Base-by-base conservation (phyloP, 306 rosid species). In the Acacia melanoxylon region DNA sequence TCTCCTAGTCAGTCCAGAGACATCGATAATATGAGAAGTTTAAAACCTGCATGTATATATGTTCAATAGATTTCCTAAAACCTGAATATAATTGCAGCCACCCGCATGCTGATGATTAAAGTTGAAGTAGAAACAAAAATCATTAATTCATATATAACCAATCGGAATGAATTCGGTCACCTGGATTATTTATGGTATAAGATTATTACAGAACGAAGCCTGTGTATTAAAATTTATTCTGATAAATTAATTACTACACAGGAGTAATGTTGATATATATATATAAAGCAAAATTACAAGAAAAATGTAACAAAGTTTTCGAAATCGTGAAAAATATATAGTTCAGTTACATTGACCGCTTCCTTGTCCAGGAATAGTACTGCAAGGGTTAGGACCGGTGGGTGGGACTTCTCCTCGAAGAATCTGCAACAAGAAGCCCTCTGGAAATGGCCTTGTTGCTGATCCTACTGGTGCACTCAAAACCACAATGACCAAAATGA, bases 361-460 rank as follows among this genome's bases (percentile, higher is more conserved):
- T 29, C 75, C 75, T 12, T 10, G 58, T 24, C 75, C 75, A 45
- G 37, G 19, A 71, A 71, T 24, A 24, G 75, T 71, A 11, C 9
- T 44, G 58, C 75, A 71, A 44, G 67, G 49, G 65, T 75, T 19
- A 51, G 82, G 76, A 3, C 0, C 0, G 37, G 84, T 44, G 0
- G 72, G 78, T 0, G 78, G 5, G 4, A 3, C 27, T 2, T 6
- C 56, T 14, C 80, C 69, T 59, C 42, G 27, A 86, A 86, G 86
- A 14, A 79, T 75, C 59, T 78, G 84, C 72, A 83, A 29, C 58
- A 74, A 35, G 62, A 78, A 54, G n/a, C 37, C 56, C 8, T 82
- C 82, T 5, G 70, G 77, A 8, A 82, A 78, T 41, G 83, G 81
- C 70, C 88, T 86, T 9, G 12, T 75, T 14, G 70, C 85, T 2